Conservation (phyloP, 2,329 filamentous ascomycete species). For the Diplocarpon rosae region DNA sequence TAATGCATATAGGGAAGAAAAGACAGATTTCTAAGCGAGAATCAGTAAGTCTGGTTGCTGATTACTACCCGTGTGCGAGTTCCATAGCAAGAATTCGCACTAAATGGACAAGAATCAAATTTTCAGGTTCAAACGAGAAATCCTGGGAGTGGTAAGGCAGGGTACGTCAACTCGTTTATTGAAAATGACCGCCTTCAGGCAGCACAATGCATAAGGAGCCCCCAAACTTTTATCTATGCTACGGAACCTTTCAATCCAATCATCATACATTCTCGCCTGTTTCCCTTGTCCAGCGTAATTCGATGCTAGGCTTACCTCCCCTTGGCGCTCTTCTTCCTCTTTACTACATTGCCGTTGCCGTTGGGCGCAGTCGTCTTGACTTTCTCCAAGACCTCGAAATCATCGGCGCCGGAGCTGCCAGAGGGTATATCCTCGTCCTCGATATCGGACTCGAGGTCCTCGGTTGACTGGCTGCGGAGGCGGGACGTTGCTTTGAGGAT, state of each 20-base stretch:
- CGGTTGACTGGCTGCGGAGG: constrained; percentile 27
- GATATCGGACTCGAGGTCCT: constrained; percentile 30
- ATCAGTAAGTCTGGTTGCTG: no score
- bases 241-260: background rate
- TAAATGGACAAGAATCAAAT: no score
- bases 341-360: constrained; percentile 20
- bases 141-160: no score
- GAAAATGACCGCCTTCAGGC: no score
- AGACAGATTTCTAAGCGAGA: no score
- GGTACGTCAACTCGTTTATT: no score
- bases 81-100: no score
- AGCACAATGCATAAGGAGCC: no score
- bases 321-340: constrained; percentile 22
- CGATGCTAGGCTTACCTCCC: constrained; percentile 7
- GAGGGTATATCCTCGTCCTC: constrained; percentile 37
- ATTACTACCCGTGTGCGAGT: no score
- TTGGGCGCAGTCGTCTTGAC: constrained; percentile 24
- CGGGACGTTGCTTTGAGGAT: constrained; percentile 48
- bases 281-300: background rate
- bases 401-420: constrained; percentile 47
- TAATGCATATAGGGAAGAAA: no score
- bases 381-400: constrained; percentile 54
- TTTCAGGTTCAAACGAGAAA: no score
- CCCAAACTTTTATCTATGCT: no score
- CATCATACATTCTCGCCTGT: background rate